Conservation (phyloP, 495 filamentous ascomycete genomes). For the Parachaetomium inaequale region DNA sequence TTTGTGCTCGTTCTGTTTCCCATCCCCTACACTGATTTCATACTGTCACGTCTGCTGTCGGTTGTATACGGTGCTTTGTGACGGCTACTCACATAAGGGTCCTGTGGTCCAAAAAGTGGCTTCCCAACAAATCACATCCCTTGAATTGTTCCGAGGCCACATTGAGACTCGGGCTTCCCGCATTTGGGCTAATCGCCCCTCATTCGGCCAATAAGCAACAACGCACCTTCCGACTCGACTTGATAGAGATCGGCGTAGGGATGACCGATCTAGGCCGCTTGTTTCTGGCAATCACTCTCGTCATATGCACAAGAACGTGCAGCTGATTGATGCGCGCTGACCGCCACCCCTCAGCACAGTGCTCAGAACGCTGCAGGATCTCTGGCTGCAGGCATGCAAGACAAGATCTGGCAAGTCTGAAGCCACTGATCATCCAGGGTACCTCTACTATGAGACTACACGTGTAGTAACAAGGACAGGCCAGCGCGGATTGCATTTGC, state of each 20-base stretch:
- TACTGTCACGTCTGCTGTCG: background rate
- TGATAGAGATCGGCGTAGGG: background rate
- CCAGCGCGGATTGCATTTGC: background rate
- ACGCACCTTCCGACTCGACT: background rate
- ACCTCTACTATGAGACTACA: conserved; percentile 9
- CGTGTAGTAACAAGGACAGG: background rate
- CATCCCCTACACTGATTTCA: background rate
- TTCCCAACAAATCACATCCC: background rate
- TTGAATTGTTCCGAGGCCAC: background rate
- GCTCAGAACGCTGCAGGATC: conserved; percentile 5
- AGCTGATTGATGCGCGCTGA: too few species aligned
- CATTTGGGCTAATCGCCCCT: background rate
- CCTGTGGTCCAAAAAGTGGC: background rate
- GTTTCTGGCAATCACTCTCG: too few species aligned
- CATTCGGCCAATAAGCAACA: conserved; percentile 8
- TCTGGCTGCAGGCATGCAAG: conserved; percentile 6
- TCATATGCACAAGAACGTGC: too few species aligned
- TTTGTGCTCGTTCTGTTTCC: too few species aligned
- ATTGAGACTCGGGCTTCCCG: background rate
- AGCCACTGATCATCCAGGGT: background rate
- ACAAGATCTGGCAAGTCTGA: conserved; percentile 11
- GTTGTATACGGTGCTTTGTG: background rate
- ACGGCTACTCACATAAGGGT: too few species aligned
- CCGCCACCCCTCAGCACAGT: background rate
- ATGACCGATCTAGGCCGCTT: background rate